Conservation (phyloP, 106 monocot species). For the Apostasia ramifera region DNA sequence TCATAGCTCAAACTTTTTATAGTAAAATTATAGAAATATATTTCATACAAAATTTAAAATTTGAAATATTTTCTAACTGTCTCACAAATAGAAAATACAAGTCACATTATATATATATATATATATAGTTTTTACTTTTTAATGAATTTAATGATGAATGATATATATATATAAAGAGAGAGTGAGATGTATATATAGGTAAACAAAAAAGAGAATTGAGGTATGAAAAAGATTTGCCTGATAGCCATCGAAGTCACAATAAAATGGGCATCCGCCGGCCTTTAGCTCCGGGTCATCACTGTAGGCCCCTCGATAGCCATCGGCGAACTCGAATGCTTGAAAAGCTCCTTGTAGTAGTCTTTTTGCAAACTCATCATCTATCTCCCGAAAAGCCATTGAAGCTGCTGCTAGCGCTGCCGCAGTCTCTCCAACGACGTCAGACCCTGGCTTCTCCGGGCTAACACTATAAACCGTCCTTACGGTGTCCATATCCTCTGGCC, state of each 20-base stretch:
- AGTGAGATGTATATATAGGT: no score
- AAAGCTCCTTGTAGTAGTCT: conserved; percentile 34
- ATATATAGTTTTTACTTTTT: neutral
- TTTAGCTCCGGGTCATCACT: conserved; percentile 57
- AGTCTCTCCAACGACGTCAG: conserved; percentile 90
- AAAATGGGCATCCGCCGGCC: conserved; percentile 80
- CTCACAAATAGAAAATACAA: no score
- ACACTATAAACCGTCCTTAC: conserved; percentile 69
- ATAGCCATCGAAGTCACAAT: conserved; percentile 91
- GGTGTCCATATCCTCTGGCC: conserved; percentile 99
- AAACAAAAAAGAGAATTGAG: no score
- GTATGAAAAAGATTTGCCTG: conserved; percentile 25
- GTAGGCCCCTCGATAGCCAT: conserved; percentile 67
- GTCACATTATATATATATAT: neutral
- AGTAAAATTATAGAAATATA: no score
- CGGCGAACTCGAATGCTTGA: conserved; percentile 70
- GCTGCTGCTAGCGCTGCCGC: conserved; percentile 88
- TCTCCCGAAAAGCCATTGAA: conserved; percentile 60
- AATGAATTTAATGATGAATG: no score
- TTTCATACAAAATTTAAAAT: no score
- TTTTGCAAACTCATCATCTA: conserved; percentile 40
- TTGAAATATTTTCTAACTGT: no score
- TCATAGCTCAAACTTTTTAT: no score
- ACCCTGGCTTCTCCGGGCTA: conserved; percentile 57
- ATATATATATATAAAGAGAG: no score